Conservation (phyloP, 306 rosid genomes). For the Dryas octopetala region DNA sequence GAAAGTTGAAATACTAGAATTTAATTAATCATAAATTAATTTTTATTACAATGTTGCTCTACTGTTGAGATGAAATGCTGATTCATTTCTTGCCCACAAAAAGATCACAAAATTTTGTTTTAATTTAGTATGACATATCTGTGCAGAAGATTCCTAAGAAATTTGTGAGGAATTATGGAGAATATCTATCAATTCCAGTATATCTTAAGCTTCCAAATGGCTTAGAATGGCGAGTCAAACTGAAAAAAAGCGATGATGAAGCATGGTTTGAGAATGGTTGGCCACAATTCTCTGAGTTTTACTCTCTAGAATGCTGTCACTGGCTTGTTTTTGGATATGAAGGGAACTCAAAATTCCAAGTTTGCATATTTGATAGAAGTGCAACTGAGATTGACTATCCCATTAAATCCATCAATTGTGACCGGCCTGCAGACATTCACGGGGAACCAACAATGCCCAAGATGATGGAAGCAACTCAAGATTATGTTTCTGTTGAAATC, state of each 20-base stretch:
- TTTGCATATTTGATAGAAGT: slow-evolving; percentile 23
- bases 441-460: background rate
- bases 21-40: too few species aligned
- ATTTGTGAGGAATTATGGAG: slow-evolving; percentile 8
- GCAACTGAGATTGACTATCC: slow-evolving; percentile 31
- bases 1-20: too few species aligned
- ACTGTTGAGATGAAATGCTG: too few species aligned
- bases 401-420: too few species aligned
- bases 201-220: slow-evolving; percentile 15
- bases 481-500: background rate
- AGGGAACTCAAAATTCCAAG: slow-evolving; percentile 10
- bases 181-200: background rate
- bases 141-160: slow-evolving; percentile 5
- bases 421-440: too few species aligned
- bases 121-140: background rate
- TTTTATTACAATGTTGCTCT: too few species aligned
- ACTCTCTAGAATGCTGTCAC: background rate
- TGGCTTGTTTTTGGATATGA: slow-evolving; percentile 13
- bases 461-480: background rate
- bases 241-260: background rate
- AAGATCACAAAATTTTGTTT: too few species aligned
- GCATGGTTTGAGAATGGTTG: slow-evolving; percentile 25
- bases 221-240: slow-evolving; percentile 12
- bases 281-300: slow-evolving; percentile 17
- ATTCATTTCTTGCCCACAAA: too few species aligned